Evolutionary conservation across 2,329 filamentous ascomycete genomes (phyloP).

Genomic region (Lizonia empirigonia): DNA sequence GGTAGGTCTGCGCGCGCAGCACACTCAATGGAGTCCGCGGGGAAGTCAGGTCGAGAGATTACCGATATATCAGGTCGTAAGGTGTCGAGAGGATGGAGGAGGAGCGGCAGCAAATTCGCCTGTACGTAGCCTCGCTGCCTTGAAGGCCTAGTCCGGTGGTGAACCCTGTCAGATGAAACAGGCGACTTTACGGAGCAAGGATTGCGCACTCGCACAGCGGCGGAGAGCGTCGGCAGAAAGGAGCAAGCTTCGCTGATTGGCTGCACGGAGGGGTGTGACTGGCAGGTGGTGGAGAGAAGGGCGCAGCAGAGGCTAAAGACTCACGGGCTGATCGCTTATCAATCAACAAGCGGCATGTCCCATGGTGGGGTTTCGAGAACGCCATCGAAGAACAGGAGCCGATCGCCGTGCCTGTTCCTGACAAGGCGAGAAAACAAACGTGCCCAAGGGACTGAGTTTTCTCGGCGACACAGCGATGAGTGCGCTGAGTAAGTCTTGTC

Average conservation of each 20-base stretch:
- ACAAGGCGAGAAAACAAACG: slow-evolving; percentile 13
- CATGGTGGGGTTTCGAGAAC: slow-evolving; percentile 32
- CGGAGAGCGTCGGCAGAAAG: slow-evolving; percentile 17
- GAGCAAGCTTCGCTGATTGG: slow-evolving; percentile 19
- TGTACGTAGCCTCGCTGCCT: slow-evolving; percentile 17
- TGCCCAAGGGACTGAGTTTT: not conserved
- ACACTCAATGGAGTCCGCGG: slow-evolving; percentile 14
- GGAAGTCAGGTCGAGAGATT: not conserved
- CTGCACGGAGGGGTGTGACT: slow-evolving; percentile 15
- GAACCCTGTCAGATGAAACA: slow-evolving; percentile 22
- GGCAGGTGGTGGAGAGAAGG: slow-evolving; percentile 19
- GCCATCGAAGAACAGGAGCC: slow-evolving; percentile 23
- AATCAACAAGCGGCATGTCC: slow-evolving; percentile 20
- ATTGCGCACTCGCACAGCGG: slow-evolving; percentile 21
- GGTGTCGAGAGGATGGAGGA: slow-evolving; percentile 18
- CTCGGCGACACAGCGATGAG: not conserved
- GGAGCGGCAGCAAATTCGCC: slow-evolving; percentile 21
- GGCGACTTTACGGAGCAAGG: slow-evolving; percentile 24
- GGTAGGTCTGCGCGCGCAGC: slow-evolving; percentile 8
- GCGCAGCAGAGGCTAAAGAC: slow-evolving; percentile 24
- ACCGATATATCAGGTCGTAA: slow-evolving; percentile 3
- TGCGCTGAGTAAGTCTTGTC: too few relatives aligned
- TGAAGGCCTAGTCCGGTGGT: slow-evolving; percentile 11
- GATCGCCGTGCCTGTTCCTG: slow-evolving; percentile 26
- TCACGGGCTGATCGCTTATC: slow-evolving; percentile 22